Conservation (phyloP, 2,329 filamentous ascomycete species). For the Ceratocystiopsis sp. region DNA sequence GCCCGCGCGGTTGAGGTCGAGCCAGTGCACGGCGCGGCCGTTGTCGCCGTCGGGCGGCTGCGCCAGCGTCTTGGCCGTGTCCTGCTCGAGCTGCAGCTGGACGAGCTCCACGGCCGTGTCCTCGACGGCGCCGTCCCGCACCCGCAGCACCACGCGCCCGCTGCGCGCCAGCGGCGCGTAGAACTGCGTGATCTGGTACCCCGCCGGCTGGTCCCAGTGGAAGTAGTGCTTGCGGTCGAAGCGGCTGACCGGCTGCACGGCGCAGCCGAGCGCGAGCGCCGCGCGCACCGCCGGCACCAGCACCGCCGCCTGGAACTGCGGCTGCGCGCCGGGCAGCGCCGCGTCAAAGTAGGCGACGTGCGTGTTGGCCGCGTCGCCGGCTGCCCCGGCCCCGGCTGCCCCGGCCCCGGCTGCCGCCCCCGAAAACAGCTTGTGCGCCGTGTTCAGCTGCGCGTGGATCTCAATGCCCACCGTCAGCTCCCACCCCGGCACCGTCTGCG, state of each 20-base stretch:
- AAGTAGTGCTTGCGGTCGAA: slow-evolving; percentile 99
- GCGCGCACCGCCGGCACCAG: slow-evolving; percentile 82
- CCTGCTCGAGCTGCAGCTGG: slow-evolving; percentile 93
- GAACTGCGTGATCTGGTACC: slow-evolving; percentile 97
- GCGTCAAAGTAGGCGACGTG: slow-evolving; percentile 80
- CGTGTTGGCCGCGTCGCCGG: slow-evolving; percentile 43
- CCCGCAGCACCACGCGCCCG: slow-evolving; percentile 52
- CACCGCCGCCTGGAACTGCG: slow-evolving; percentile 65
- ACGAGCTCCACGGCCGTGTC: slow-evolving; percentile 65
- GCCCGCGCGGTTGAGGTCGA: slow-evolving; percentile 90
- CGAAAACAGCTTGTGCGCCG: slow-evolving; percentile 78
- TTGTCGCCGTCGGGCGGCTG: slow-evolving; percentile 28
- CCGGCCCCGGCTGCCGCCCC: slow-evolving; percentile 24
- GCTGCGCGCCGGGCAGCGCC: slow-evolving; percentile 78
- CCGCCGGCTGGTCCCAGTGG: slow-evolving; percentile 92
- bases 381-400: neutral
- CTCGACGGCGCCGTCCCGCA: slow-evolving; percentile 56
- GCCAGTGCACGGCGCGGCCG: slow-evolving; percentile 47
- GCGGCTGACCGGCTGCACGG: slow-evolving; percentile 56
- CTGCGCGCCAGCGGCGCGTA: slow-evolving; percentile 57
- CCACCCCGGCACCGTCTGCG: slow-evolving; percentile 52
- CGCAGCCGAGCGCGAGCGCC: slow-evolving; percentile 67
- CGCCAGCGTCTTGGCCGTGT: slow-evolving; percentile 84
- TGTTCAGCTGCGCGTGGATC: slow-evolving; percentile 93
- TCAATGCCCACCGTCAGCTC: slow-evolving; percentile 92